Conservation (phyloP, 108 stramenopile genomes). For the Craspedostauros australis region DNA sequence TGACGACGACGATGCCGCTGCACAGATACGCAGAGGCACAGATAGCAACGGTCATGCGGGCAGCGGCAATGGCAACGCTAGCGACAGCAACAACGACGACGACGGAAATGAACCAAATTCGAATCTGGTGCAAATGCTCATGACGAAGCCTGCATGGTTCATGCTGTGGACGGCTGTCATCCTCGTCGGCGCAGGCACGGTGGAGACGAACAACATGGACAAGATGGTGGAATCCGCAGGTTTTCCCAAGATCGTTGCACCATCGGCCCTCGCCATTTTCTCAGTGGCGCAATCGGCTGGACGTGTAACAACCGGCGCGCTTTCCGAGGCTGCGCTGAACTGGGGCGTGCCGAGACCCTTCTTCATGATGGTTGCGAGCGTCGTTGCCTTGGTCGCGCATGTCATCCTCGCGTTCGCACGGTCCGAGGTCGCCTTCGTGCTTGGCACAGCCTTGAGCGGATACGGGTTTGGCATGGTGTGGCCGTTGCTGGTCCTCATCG, state of each 20-base stretch:
- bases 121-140: conserved; percentile 67
- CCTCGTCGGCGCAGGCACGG: conserved; percentile 71
- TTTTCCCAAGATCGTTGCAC: conserved; percentile 41
- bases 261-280: conserved; percentile 71
- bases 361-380: conserved; percentile 63
- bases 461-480: conserved; percentile 81
- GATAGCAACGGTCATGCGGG: conserved; percentile 5
- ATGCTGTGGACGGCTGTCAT: conserved; percentile 72
- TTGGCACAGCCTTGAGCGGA: conserved; percentile 66
- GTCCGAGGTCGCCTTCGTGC: conserved; percentile 48
- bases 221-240: conserved; percentile 81
- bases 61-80: conserved; percentile 14
- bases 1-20: conserved; percentile 8
- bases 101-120: conserved; percentile 5
- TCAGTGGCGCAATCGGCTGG: conserved; percentile 72
- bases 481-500: conserved; percentile 76
- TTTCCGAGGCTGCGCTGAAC: conserved; percentile 50
- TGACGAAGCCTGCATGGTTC: conserved; percentile 60
- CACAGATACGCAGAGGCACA: not conserved
- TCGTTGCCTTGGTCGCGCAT: conserved; percentile 54
- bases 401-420: conserved; percentile 49
- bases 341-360: conserved; percentile 70
- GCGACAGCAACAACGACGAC: not conserved
- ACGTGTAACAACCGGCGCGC: conserved; percentile 60
- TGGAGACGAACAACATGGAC: conserved; percentile 80